These are phyloP conservation scores for Colletotrichum sp. DNA, from an alignment of 2,329 filamentous ascomycete genomes.

Conservation along the genomic window DNA sequence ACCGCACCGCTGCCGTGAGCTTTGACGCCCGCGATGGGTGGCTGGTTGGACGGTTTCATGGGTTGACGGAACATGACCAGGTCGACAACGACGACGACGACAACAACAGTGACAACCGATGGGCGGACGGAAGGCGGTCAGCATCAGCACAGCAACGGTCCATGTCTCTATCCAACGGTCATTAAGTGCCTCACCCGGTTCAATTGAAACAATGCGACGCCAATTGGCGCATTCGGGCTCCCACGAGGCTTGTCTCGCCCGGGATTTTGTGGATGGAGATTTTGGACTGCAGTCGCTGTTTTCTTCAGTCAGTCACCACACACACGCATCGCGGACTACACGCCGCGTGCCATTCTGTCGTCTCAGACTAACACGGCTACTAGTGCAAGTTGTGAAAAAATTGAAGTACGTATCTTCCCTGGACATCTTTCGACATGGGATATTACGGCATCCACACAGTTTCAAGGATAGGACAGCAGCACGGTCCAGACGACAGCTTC, in stretches of 20 bases:
- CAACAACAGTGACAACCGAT: not conserved
- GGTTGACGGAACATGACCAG: not conserved
- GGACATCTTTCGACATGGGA: not conserved
- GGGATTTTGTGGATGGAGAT: not conserved
- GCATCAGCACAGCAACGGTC: slow-evolving; percentile 5
- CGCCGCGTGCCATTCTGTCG: not conserved
- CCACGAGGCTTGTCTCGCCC: not conserved
- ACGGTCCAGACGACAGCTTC: not conserved
- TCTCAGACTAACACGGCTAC: not conserved
- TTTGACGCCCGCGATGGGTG: not conserved
- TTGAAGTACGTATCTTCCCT: slow-evolving; percentile 10
- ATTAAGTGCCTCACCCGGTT: slow-evolving; percentile 10
- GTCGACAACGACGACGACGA: not conserved
- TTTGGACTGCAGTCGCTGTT: not conserved
- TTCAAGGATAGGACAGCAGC: not conserved
- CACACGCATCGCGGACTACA: not conserved
- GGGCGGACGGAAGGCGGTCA: slow-evolving; percentile 7
- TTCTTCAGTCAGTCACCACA: slow-evolving; percentile 3
- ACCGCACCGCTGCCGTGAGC: not conserved
- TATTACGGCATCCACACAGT: slow-evolving; percentile 9
- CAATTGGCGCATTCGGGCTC: not conserved
- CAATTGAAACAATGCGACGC: not conserved
- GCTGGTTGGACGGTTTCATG: not conserved
- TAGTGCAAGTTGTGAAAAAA: not conserved
- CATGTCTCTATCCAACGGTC: slow-evolving; percentile 6